Evolutionary conservation across 306 rosid species (phyloP), one percentile per base, ranked within the genome.

Genomic region (Lagenaria siceraria): DNA sequence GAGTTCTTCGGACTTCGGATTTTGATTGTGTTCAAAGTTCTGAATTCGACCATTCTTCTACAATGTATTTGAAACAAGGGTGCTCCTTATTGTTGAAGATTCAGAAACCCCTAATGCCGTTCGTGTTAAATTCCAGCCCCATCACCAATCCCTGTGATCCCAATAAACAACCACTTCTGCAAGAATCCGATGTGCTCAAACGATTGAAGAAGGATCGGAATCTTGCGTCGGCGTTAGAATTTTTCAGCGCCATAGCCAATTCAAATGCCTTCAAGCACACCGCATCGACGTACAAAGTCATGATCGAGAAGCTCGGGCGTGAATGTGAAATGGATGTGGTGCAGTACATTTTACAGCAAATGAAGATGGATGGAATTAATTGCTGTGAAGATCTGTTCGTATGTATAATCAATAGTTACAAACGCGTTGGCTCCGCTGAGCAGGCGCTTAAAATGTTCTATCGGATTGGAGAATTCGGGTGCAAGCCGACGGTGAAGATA

Each of bases 271-370:
- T 92, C 90, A 88, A 82, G 25, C 97, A 95, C 83, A 90, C 96
- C 54, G 89, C 83, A 0, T 79, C 79, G 33, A 95, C 99, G 24
- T 95, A 89, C 78, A 59, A 78, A 17, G 68, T 81, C 49, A 90
- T 92, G 96, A 89, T 95, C 60, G 85, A 90, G 65, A 90, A 86
- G 82, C 97, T 95, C 56, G 92, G 89, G 13, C 77, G 82, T 9
- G 81, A 69, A 36, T 42, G 80, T 53, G 84, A 90, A 58, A 84
- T 83, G 66, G 93, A 92, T 76, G 85, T 83, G 27, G 80, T 95
- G 73, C 97, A 87, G 17, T 95, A 92, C 78, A 84, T 95, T 31
- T 76, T 92, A 80, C 95, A 95, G 70, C 92, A 89, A 75, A 95
- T 92, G 97, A 95, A 95, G 81, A 27, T 92, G 68, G 93, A 92